phyloP scores from a whole-genome alignment of 2,329 filamentous ascomycete species.

The Penicillium sp. region DNA sequence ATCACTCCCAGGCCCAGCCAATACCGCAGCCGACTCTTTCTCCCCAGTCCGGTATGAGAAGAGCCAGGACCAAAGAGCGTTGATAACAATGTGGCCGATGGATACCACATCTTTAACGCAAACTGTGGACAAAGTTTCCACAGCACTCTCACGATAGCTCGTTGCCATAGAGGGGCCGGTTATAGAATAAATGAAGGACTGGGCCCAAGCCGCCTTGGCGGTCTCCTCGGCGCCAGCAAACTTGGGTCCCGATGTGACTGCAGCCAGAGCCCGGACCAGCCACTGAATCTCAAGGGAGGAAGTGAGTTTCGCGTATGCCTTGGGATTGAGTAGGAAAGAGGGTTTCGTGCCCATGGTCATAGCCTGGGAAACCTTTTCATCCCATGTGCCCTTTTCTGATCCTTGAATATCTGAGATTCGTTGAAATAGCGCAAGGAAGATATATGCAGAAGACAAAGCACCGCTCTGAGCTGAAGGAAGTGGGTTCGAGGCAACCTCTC shows the following conservation, averaged over 20 bases:
- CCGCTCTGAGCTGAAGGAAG: slow-evolving; percentile 78
- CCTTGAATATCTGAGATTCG: slow-evolving; percentile 57
- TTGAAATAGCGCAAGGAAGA: slow-evolving; percentile 66
- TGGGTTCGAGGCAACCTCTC: slow-evolving; percentile 77
- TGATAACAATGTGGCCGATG: slow-evolving; percentile 65
- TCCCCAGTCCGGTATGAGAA: slow-evolving; percentile 67
- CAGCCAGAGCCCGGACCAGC: slow-evolving; percentile 70
- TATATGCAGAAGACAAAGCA: slow-evolving; percentile 76
- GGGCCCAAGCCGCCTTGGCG: slow-evolving; percentile 73
- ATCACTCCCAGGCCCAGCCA: slow-evolving; percentile 64
- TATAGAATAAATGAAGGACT: slow-evolving; percentile 79
- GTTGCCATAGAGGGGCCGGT: slow-evolving; percentile 64
- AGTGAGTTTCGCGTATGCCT: slow-evolving; percentile 79
- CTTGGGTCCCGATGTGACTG: slow-evolving; percentile 59
- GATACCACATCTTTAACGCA: slow-evolving; percentile 63
- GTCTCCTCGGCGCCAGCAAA: slow-evolving; percentile 49
- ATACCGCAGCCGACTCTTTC: slow-evolving; percentile 72
- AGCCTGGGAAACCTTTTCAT: slow-evolving; percentile 63
- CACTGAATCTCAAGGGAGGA: slow-evolving; percentile 76
- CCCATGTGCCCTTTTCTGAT: slow-evolving; percentile 52
- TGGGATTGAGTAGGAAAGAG: slow-evolving; percentile 81
- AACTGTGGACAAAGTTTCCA: slow-evolving; percentile 61
- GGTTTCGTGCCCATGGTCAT: slow-evolving; percentile 75
- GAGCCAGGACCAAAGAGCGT: slow-evolving; percentile 80
- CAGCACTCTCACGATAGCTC: slow-evolving; percentile 65